A percentile compares a stretch with the other conserved stretches of the same genome.
These are phyloP conservation scores for Pelargonium nanum DNA, from an alignment of 345 rosid species.

Conservation along the genomic window DNA sequence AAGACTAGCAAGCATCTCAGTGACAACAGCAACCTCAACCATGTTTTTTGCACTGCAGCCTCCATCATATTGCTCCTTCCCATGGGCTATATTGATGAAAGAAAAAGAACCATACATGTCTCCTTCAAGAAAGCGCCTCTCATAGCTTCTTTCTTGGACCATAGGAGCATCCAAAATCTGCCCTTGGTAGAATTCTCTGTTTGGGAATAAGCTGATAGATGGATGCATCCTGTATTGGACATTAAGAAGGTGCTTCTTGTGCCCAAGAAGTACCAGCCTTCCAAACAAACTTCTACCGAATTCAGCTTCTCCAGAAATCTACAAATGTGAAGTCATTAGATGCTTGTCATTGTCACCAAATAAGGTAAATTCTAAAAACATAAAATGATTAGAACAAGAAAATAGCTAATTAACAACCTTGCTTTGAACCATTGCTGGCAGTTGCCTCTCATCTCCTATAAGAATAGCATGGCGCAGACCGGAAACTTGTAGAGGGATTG, in stretches of 20 bases:
- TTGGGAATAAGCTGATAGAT: constrained; percentile 15
- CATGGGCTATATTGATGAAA: not conserved
- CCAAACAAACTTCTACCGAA: constrained; percentile 17
- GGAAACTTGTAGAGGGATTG: not conserved
- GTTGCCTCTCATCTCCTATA: constrained; percentile 11
- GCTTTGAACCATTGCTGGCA: constrained; percentile 9
- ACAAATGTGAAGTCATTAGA: not conserved
- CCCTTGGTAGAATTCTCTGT: constrained; percentile 3
- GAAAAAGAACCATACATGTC: not conserved
- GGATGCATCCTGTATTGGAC: constrained; percentile 19
- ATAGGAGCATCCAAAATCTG: constrained; percentile 4
- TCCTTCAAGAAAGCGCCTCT: not conserved
- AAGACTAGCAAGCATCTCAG: constrained; percentile 23
- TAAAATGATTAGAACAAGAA: no score
- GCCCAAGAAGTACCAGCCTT: constrained; percentile 11
- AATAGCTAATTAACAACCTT: no score
- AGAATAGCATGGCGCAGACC: constrained; percentile 6
- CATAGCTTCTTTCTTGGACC: not conserved
- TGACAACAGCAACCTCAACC: constrained; percentile 32
- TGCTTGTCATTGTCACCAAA: no score
- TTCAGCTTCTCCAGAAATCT: not conserved
- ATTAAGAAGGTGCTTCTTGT: constrained; percentile 8
- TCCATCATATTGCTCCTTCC: not conserved
- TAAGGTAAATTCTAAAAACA: no score
- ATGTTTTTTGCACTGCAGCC: constrained; percentile 18